These are phyloP conservation scores for Ceratobasidium theobromae DNA, from an alignment of 1,284 basidiomycete species.

Conservation along the genomic window DNA sequence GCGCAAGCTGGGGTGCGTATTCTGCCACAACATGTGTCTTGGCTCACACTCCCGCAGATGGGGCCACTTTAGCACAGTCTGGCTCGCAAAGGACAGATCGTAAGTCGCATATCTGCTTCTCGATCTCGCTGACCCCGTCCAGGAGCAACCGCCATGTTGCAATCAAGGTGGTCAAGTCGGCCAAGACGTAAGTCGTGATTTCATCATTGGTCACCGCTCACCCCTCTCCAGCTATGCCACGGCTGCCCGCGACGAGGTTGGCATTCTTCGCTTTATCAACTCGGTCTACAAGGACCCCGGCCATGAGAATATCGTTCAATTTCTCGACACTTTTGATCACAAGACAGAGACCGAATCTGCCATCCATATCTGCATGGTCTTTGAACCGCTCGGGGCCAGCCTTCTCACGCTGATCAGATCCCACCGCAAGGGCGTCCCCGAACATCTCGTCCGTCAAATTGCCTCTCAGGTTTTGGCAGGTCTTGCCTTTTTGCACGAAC, in stretches of 20 bases:
- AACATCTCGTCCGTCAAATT: conserved; percentile 92
- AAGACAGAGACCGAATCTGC: conserved; percentile 39
- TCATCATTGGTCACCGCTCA: neutral
- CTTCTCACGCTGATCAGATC: conserved; percentile 69
- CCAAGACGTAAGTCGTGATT: conserved; percentile 13
- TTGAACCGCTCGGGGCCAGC: conserved; percentile 98
- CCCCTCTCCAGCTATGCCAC: conserved; percentile 88
- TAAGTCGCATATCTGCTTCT: neutral
- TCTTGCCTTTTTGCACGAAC: conserved; percentile 95
- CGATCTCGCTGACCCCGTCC: too few species aligned
- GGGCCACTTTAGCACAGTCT: conserved; percentile 96
- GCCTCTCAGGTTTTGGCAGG: conserved; percentile 95
- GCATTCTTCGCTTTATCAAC: conserved; percentile 77
- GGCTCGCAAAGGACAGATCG: conserved; percentile 86
- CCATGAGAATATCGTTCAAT: conserved; percentile 70
- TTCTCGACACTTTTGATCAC: conserved; percentile 96
- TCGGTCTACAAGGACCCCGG: conserved; percentile 59
- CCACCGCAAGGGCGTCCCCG: conserved; percentile 71
- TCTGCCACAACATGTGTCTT: neutral
- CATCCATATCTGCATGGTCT: conserved; percentile 71
- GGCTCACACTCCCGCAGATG: neutral
- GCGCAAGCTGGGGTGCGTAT: conserved; percentile 74
- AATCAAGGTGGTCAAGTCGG: conserved; percentile 96
- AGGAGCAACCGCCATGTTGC: conserved; percentile 89
- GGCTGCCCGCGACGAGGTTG: conserved; percentile 98